Conservation (phyloP, 2,329 filamentous ascomycete species). For the Thelonectria rubi region DNA sequence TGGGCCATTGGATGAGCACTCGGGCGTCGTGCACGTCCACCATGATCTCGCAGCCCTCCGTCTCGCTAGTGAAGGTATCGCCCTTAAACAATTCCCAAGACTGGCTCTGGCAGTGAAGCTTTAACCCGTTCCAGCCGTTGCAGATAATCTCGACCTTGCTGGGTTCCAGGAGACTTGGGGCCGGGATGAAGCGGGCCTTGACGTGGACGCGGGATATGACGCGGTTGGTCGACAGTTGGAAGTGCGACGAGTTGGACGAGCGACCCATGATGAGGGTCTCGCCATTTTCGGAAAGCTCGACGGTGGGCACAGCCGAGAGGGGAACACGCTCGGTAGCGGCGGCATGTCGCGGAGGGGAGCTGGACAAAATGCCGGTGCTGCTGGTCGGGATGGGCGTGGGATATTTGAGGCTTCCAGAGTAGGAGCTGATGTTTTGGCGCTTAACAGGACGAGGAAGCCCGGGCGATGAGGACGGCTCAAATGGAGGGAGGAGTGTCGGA, state of each 20-base stretch:
- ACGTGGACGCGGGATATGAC: constrained; percentile 94
- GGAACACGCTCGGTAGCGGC: constrained; percentile 81
- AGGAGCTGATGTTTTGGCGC: constrained; percentile 63
- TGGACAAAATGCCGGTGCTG: constrained; percentile 88
- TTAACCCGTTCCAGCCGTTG: constrained; percentile 94
- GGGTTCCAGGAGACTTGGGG: constrained; percentile 71
- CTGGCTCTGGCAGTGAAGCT: constrained; percentile 88
- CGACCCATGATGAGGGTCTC: constrained; percentile 87
- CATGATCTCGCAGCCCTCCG: constrained; percentile 89
- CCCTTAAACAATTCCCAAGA: constrained; percentile 88
- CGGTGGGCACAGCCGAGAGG: constrained; percentile 81
- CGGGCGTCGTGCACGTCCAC: constrained; percentile 93
- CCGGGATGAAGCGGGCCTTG: constrained; percentile 82
- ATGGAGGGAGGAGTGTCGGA: constrained; percentile 77
- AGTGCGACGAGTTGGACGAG: constrained; percentile 94
- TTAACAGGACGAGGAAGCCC: constrained; percentile 74
- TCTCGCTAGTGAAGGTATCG: constrained; percentile 89
- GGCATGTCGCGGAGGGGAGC: constrained; percentile 74
- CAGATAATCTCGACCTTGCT: constrained; percentile 89
- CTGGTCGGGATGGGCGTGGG: constrained; percentile 95
- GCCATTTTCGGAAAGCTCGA: constrained; percentile 83
- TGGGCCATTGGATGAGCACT: constrained; percentile 89
- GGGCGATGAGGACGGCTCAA: constrained; percentile 84
- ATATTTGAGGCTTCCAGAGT: constrained; percentile 69
- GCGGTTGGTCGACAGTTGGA: constrained; percentile 90